Percentiles rank a stretch among this genome's conserved stretches.
Conservation (phyloP, 768 basidiomycete species). For the Lactifluus volemus region DNA sequence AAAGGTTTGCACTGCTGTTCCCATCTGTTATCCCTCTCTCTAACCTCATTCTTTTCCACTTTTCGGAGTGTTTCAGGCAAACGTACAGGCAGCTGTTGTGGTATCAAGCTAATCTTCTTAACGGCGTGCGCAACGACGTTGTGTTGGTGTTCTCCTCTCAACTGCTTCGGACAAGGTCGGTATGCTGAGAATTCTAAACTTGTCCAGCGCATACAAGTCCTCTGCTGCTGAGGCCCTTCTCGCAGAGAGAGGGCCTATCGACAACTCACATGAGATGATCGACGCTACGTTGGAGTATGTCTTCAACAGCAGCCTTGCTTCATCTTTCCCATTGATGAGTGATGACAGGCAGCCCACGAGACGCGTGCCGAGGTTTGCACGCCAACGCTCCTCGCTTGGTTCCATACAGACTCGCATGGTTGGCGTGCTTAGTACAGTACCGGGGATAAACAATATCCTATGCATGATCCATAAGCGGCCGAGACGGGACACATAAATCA, state of each 20-base stretch:
- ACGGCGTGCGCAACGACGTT: slow-evolving; percentile 91
- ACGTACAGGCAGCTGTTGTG: slow-evolving; percentile 73
- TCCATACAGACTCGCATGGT: slow-evolving; percentile 81
- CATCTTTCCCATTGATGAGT: not conserved
- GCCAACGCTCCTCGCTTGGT: slow-evolving; percentile 66
- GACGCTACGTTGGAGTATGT: slow-evolving; percentile 83
- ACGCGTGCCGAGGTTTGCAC: slow-evolving; percentile 87
- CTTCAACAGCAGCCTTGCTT: not conserved
- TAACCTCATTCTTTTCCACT: not conserved
- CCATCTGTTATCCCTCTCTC: not conserved
- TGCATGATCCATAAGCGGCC: slow-evolving; percentile 89
- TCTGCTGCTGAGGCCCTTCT: slow-evolving; percentile 81
- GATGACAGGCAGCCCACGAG: slow-evolving; percentile 80
- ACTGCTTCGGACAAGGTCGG: not conserved
- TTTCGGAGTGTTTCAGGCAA: slow-evolving; percentile 39
- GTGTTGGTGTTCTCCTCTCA: slow-evolving; percentile 46
- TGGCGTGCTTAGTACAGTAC: slow-evolving; percentile 76
- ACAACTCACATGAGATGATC: slow-evolving; percentile 90
- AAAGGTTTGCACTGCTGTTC: slow-evolving; percentile 42
- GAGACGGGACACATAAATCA: slow-evolving; percentile 80
- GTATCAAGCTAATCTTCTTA: slow-evolving; percentile 82
- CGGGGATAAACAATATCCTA: slow-evolving; percentile 88
- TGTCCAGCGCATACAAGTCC: slow-evolving; percentile 77
- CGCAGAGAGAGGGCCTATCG: slow-evolving; percentile 81
- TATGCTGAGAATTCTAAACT: not conserved